These are phyloP conservation scores for Salix koriyanagi DNA, from an alignment of 345 rosid species.

Conservation along the genomic window DNA sequence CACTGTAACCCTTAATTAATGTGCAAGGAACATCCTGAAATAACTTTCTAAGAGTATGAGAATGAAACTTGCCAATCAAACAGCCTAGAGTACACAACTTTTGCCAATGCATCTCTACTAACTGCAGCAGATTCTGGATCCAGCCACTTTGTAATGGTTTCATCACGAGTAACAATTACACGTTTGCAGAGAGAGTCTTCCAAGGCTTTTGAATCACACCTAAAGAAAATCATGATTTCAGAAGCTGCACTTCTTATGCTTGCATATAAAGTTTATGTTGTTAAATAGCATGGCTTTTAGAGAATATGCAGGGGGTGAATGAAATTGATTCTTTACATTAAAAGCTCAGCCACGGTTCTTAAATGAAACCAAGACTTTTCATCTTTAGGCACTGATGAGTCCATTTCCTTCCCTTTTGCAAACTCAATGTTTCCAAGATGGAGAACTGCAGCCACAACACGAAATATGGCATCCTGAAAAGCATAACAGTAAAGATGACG, in stretches of 20 bases:
- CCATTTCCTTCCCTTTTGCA: conserved; percentile 81
- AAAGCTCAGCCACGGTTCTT: conserved; percentile 82
- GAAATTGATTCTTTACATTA: conserved; percentile 46
- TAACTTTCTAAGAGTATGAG: conserved; percentile 10
- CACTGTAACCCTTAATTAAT: conserved; percentile 6
- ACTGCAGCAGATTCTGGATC: conserved; percentile 84
- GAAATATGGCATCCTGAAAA: conserved; percentile 81
- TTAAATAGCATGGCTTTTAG: neutral
- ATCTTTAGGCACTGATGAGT: conserved; percentile 87
- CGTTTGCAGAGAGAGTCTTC: conserved; percentile 99
- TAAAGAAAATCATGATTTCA: conserved; percentile 32
- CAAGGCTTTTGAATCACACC: conserved; percentile 84
- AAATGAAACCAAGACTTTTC: conserved; percentile 86
- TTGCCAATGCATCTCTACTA: conserved; percentile 97
- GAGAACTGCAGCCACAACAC: conserved; percentile 85
- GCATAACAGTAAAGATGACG: conserved; percentile 3
- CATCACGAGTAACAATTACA: conserved; percentile 95
- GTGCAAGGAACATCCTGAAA: conserved; percentile 1
- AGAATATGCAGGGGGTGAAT: conserved; percentile 8
- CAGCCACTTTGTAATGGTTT: conserved; percentile 90
- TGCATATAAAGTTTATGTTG: neutral
- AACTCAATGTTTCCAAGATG: conserved; percentile 96
- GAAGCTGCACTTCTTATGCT: conserved; percentile 15
- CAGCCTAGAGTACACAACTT: conserved; percentile 81
- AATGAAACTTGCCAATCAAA: conserved; percentile 86